phyloP scores from a whole-genome alignment of 495 filamentous ascomycete genomes.

The Hypoxylon rickii region DNA sequence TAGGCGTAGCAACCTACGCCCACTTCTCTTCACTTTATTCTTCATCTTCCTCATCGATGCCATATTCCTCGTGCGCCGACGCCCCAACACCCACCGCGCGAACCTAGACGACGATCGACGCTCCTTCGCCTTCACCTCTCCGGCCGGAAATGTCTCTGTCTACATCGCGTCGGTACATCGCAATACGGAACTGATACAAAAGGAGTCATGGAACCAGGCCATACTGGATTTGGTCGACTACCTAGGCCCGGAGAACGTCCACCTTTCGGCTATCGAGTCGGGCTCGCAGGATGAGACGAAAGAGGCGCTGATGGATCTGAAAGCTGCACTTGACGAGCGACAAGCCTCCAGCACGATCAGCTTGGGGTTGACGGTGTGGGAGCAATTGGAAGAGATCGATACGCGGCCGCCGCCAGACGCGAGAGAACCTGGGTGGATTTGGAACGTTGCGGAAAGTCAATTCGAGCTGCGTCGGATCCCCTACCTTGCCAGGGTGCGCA shows the following conservation, averaged over 20 bases:
- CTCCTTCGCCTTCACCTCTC: slow-evolving; percentile 13
- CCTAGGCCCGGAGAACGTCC: slow-evolving; percentile 65
- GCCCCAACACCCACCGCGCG: slow-evolving; percentile 35
- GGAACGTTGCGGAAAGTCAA: slow-evolving; percentile 52
- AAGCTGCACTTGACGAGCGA: slow-evolving; percentile 54
- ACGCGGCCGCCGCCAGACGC: slow-evolving; percentile 50
- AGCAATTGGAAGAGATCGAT: slow-evolving; percentile 56
- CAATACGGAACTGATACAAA: slow-evolving; percentile 64
- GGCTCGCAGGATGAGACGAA: slow-evolving; percentile 72
- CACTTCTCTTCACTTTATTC: slow-evolving; percentile 34
- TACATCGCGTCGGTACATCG: slow-evolving; percentile 71
- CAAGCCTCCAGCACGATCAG: slow-evolving; percentile 58
- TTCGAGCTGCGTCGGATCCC: slow-evolving; percentile 68
- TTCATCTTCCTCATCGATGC: slow-evolving; percentile 40
- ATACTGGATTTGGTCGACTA: slow-evolving; percentile 56
- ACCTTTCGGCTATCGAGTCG: slow-evolving; percentile 69
- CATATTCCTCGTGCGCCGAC: slow-evolving; percentile 29
- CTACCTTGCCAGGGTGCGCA: slow-evolving; percentile 68
- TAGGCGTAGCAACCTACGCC: slow-evolving; percentile 39
- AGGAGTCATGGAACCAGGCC: slow-evolving; percentile 63
- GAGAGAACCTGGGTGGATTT: slow-evolving; percentile 56
- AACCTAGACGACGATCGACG: slow-evolving; percentile 19
- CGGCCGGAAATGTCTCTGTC: slow-evolving; percentile 40
- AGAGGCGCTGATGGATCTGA: slow-evolving; percentile 61
- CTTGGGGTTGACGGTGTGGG: slow-evolving; percentile 60